Conservation (phyloP, 345 rosid genomes). For the Euphorbia tirucalli region DNA sequence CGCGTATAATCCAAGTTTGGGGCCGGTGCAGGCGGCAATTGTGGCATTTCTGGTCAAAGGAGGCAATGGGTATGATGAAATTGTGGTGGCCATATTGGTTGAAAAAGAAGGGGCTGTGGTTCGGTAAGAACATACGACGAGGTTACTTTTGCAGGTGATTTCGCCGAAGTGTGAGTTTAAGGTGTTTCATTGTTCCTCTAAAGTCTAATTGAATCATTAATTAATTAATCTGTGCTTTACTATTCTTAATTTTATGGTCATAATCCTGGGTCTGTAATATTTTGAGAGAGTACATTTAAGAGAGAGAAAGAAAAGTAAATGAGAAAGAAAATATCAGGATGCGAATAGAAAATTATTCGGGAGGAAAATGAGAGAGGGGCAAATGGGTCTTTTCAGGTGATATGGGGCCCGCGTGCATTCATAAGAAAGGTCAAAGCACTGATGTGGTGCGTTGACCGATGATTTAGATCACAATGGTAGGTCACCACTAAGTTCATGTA, state of each 20-base stretch:
- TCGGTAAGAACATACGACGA: slow-evolving; percentile 65
- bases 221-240: no score
- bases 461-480: no score
- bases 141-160: slow-evolving; percentile 56
- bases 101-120: slow-evolving; percentile 71
- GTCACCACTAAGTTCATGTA: no score
- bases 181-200: slow-evolving; percentile 54
- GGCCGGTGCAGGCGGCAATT: slow-evolving; percentile 90
- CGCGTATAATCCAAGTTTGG: slow-evolving; percentile 92
- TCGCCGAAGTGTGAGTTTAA: slow-evolving; percentile 69
- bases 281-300: no score
- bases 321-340: no score
- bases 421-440: no score
- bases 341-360: no score
- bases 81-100: slow-evolving; percentile 64
- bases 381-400: no score
- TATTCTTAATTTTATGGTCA: not conserved
- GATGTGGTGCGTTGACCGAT: no score
- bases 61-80: slow-evolving; percentile 75
- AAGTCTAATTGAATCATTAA: not conserved
- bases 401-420: no score
- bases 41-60: slow-evolving; percentile 63
- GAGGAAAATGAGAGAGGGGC: no score
- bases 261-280: not conserved
- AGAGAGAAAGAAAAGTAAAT: no score